Conservation (phyloP, 306 rosid genomes). For the Vicia villosa region DNA sequence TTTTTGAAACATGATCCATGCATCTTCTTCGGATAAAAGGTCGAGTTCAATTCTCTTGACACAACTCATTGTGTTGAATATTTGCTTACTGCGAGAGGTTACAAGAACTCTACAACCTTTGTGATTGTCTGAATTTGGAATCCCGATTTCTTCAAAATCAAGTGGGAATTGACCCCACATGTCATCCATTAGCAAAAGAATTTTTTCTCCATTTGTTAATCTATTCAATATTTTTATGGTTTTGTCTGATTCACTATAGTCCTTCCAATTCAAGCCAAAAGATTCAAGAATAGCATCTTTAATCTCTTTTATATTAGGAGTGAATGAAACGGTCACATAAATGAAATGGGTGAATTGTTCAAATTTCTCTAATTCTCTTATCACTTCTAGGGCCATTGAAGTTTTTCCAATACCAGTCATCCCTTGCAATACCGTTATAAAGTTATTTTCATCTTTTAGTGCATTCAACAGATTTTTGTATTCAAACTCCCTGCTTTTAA, state of each 20-base stretch:
- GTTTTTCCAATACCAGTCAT: constrained; percentile 29
- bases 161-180: neutral
- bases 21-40: neutral
- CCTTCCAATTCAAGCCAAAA: neutral
- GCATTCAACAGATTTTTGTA: neutral
- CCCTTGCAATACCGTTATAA: neutral
- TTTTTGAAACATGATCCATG: neutral
- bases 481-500: neutral
- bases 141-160: neutral
- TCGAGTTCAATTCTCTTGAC: neutral
- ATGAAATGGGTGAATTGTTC: neutral
- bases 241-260: accelerated
- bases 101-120: constrained; percentile 7
- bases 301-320: neutral
- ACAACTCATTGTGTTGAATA: neutral
- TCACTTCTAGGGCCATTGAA: neutral
- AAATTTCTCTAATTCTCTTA: neutral
- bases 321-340: neutral
- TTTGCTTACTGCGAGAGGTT: neutral
- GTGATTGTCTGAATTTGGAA: neutral
- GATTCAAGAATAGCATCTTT: neutral
- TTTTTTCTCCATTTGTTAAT: neutral
- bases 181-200: constrained; percentile 33
- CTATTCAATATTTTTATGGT: neutral
- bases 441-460: too few relatives aligned